phyloP scores from a whole-genome alignment of 1,284 basidiomycete genomes.

The Marasmius tenuissimus region DNA sequence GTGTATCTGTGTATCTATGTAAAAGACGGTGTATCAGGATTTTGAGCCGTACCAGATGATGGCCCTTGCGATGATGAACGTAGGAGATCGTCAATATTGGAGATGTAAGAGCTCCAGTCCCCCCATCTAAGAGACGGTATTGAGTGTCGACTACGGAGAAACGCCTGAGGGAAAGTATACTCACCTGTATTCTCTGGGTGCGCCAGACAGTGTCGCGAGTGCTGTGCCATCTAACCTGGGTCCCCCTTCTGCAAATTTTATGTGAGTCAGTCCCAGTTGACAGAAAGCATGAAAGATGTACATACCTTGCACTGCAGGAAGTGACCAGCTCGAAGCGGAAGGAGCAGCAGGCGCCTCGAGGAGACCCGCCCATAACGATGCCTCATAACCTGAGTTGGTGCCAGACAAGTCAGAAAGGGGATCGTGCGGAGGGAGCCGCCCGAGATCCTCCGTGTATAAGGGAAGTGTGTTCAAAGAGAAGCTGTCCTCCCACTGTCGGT shows the following conservation, averaged over 20 bases:
- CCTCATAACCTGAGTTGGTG: too few species aligned
- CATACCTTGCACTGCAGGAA: too few species aligned
- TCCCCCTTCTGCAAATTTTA: too few species aligned
- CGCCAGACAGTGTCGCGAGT: too few species aligned
- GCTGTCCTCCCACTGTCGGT: background rate
- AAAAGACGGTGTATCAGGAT: background rate
- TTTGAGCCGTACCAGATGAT: background rate
- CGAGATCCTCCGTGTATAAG: background rate
- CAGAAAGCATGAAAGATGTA: too few species aligned
- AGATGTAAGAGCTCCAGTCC: background rate
- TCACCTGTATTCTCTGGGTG: background rate
- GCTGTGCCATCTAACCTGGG: too few species aligned
- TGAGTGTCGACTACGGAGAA: background rate
- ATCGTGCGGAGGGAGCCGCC: background rate
- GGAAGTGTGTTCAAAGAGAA: background rate
- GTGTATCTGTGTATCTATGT: background rate
- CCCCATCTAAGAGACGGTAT: background rate
- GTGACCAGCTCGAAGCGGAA: too few species aligned
- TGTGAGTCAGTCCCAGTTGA: too few species aligned
- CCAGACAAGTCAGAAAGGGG: background rate
- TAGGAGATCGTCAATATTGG: background rate
- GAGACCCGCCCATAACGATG: background rate
- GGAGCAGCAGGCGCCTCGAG: background rate
- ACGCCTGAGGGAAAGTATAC: background rate
- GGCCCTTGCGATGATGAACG: background rate